A percentile compares a stretch with the other conserved stretches of the same genome.
Evolutionary conservation across 352 stramenopile species (phyloP).

Genomic region (Phytophthora boehmeriae): DNA sequence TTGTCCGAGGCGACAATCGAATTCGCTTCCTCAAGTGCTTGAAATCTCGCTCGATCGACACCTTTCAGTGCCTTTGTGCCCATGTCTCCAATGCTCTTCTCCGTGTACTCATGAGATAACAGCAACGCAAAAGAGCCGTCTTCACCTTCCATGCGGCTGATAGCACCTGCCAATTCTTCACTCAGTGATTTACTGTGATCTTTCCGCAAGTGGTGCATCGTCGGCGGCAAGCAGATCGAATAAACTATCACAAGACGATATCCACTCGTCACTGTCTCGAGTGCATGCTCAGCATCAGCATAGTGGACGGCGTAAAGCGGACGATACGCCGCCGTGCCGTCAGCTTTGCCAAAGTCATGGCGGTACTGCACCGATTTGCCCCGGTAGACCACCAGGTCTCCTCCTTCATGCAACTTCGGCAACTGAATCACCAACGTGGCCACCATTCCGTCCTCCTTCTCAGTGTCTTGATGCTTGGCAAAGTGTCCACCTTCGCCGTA

Average conservation of each 20-base stretch:
- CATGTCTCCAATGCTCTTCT: constrained; percentile 19
- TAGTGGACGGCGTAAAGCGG: constrained; percentile 19
- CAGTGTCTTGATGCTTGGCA: constrained; percentile 44
- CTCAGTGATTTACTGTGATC: background rate
- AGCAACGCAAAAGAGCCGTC: constrained; percentile 21
- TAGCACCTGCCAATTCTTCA: background rate
- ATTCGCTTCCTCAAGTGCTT: constrained; percentile 27
- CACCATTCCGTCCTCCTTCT: constrained; percentile 54
- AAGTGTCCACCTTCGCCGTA: constrained; percentile 46
- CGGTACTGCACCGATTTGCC: constrained; percentile 1
- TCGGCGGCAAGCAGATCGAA: constrained; percentile 11
- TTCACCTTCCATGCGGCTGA: background rate
- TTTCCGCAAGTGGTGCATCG: constrained; percentile 1
- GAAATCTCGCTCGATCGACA: constrained; percentile 24
- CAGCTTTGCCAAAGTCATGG: constrained; percentile 12
- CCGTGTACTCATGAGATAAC: constrained; percentile 29
- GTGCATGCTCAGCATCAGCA: constrained; percentile 13
- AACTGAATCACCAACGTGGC: constrained; percentile 43
- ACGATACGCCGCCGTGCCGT: constrained; percentile 4
- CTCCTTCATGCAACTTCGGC: constrained; percentile 16
- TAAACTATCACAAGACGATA: constrained; percentile 21
- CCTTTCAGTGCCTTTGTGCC: constrained; percentile 23
- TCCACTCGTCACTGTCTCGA: constrained; percentile 14
- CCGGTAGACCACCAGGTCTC: constrained; percentile 4
- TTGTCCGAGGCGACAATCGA: background rate